Conservation (phyloP, 108 stramenopile species). For the Pseudonitzschia pungens region DNA sequence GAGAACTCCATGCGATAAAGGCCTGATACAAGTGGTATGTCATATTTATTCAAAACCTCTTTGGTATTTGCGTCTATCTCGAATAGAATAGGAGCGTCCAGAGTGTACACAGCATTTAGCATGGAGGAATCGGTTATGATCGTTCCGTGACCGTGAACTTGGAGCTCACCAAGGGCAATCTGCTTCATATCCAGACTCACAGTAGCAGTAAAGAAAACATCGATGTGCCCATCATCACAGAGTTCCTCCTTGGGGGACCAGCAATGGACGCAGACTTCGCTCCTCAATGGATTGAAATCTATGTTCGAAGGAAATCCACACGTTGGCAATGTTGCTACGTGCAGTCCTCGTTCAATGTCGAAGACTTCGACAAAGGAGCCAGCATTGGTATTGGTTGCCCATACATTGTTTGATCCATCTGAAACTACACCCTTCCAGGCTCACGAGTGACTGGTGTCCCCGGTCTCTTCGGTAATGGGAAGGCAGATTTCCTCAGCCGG, state of each 20-base stretch:
- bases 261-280: constrained; percentile 7
- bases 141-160: constrained; percentile 6
- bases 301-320: constrained; percentile 7
- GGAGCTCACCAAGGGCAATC: constrained; percentile 6
- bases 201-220: neutral
- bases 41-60: neutral
- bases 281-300: constrained; percentile 4
- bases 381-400: constrained; percentile 7
- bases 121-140: neutral
- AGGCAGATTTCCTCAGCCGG: constrained; percentile 8
- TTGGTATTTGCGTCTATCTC: constrained; percentile 5
- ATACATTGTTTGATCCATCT: constrained; percentile 9
- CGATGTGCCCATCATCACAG: neutral
- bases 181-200: neutral
- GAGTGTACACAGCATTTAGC: constrained; percentile 2
- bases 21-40: neutral
- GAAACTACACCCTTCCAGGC: constrained; percentile 3
- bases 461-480: constrained; percentile 11
- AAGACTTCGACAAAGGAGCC: constrained; percentile 1
- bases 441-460: constrained; percentile 2
- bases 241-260: constrained; percentile 6
- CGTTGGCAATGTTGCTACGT: neutral
- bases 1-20: constrained; percentile 4
- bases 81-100: neutral
- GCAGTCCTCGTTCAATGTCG: neutral